Evolutionary conservation across 108 stramenopile genomes (phyloP).

Genomic region (Cyclotella sp.): DNA sequence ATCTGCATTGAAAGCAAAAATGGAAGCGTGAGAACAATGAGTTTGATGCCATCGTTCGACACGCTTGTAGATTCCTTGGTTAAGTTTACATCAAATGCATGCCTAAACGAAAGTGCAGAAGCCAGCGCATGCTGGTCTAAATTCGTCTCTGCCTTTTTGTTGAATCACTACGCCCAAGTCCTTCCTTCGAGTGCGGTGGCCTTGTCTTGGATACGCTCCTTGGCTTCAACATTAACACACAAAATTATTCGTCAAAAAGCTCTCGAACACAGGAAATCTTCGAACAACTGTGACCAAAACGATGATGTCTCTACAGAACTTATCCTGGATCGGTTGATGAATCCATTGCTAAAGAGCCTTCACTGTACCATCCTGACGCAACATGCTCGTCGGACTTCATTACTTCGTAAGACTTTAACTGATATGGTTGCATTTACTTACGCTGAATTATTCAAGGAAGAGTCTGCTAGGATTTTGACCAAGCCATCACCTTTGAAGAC

Average conservation of each 20-base stretch:
- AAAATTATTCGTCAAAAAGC: slow-evolving; percentile 17
- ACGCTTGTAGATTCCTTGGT: slow-evolving; percentile 33
- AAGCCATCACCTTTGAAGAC: slow-evolving; percentile 41
- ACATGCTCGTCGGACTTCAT: background rate
- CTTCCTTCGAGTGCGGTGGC: slow-evolving; percentile 4
- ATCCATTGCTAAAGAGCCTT: slow-evolving; percentile 38
- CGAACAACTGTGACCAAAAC: background rate
- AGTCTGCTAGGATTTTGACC: slow-evolving; percentile 25
- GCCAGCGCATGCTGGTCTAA: slow-evolving; percentile 19
- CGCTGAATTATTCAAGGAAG: slow-evolving; percentile 40
- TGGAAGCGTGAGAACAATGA: background rate
- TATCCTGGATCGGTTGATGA: slow-evolving; percentile 31
- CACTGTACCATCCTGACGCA: slow-evolving; percentile 31
- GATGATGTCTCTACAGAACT: slow-evolving; percentile 26
- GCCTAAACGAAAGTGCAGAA: slow-evolving; percentile 11
- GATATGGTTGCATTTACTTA: slow-evolving; percentile 36
- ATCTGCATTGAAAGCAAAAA: slow-evolving; percentile 16
- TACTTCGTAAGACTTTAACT: background rate
- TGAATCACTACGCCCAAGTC: slow-evolving; percentile 31
- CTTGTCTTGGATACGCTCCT: slow-evolving; percentile 31
- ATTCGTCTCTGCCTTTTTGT: slow-evolving; percentile 33
- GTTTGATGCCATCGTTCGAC: slow-evolving; percentile 41
- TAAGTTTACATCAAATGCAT: slow-evolving; percentile 4
- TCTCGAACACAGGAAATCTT: background rate
- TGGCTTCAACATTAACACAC: slow-evolving; percentile 28